These are phyloP conservation scores for Agapanthus africanus DNA, from an alignment of 106 monocot species.

Conservation along the genomic window DNA sequence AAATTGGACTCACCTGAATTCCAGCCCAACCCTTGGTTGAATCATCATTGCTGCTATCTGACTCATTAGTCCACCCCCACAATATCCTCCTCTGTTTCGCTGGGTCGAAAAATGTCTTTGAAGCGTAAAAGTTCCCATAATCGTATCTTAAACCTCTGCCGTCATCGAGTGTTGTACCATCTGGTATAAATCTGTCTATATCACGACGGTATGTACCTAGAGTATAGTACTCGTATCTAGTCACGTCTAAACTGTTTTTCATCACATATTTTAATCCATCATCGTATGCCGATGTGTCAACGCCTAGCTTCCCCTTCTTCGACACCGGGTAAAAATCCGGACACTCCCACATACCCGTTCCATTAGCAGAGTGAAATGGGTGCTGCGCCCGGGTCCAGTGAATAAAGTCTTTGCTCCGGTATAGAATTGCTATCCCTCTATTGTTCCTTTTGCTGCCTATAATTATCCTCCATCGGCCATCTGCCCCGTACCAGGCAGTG, in stretches of 20 bases:
- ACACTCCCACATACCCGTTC: conserved; percentile 31
- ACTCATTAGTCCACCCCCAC: conserved; percentile 13
- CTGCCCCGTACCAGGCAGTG: background rate
- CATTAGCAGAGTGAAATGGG: conserved; percentile 10
- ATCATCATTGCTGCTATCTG: background rate
- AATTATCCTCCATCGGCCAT: background rate
- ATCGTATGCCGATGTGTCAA: conserved; percentile 14
- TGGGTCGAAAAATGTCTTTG: conserved; percentile 9
- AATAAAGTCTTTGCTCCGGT: conserved; percentile 3
- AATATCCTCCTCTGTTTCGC: conserved; percentile 1
- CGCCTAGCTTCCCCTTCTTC: background rate
- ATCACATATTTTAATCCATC: conserved; percentile 16
- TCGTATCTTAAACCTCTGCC: conserved; percentile 1
- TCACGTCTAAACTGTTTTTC: conserved; percentile 24
- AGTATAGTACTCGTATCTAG: conserved; percentile 27
- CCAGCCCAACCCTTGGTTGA: conserved; percentile 8
- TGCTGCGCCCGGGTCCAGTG: conserved; percentile 2
- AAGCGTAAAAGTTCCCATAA: conserved; percentile 9
- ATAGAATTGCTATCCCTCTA: background rate
- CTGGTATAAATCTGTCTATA: conserved; percentile 14
- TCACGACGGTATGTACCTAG: conserved; percentile 14
- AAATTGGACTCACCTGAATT: background rate
- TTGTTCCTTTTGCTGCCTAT: background rate
- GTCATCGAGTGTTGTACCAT: conserved; percentile 2
- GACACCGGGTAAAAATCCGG: conserved; percentile 19